These are phyloP conservation scores for Naegleria gruberi DNA, from an alignment of 208 protist species.

Conservation along the genomic window DNA sequence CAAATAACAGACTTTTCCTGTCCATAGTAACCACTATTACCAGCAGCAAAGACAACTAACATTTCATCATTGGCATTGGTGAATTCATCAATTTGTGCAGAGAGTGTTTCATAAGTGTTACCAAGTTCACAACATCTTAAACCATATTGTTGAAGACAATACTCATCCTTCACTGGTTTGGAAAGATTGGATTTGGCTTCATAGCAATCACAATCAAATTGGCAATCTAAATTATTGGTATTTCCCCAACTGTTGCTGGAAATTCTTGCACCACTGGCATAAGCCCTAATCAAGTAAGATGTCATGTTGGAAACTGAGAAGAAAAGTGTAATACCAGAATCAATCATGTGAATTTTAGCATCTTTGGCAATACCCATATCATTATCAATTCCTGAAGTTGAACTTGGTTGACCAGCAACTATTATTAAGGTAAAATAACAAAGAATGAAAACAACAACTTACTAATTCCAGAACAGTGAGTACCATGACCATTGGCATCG, in stretches of 20 bases:
- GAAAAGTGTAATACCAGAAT: background rate
- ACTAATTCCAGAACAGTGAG: background rate
- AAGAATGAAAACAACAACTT: no score
- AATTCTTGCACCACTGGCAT: conserved; percentile 53
- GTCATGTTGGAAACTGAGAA: conserved; percentile 44
- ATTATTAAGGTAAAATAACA: background rate
- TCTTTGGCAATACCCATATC: conserved; percentile 66
- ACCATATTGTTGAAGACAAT: background rate
- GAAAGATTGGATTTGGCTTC: background rate
- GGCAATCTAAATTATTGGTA: background rate
- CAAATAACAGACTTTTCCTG: no score
- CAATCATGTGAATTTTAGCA: conserved; percentile 64
- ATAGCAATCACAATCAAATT: background rate
- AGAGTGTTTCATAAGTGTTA: background rate
- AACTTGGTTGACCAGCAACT: background rate
- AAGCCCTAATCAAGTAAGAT: conserved; percentile 35
- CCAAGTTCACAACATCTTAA: background rate
- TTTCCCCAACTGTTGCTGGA: conserved; percentile 48
- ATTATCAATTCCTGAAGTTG: background rate
- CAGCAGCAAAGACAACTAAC: conserved; percentile 36
- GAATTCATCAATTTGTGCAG: background rate
- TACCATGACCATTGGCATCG: conserved; percentile 35
- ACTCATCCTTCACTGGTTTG: background rate
- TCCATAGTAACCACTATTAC: conserved; percentile 44
- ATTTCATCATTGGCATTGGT: background rate